Evolutionary conservation across 2,329 filamentous ascomycete species (phyloP).

Genomic region (Bipolaris oryzae): DNA sequence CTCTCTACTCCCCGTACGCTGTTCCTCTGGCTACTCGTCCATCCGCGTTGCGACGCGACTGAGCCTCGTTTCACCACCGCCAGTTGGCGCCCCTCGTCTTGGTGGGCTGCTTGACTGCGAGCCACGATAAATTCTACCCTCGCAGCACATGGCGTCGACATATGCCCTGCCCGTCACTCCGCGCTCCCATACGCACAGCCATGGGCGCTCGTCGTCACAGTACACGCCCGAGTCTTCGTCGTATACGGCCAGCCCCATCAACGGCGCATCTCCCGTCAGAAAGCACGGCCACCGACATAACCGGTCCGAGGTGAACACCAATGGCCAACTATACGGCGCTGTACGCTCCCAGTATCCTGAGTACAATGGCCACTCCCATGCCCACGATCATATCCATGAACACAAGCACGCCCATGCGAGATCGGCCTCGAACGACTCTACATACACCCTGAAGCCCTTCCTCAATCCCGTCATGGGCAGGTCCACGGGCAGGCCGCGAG

Average conservation of each 20-base stretch:
- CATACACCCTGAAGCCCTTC: constrained; percentile 39
- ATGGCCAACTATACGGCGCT: constrained; percentile 41
- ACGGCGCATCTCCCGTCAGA: constrained; percentile 32
- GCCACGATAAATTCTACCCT: constrained; percentile 11
- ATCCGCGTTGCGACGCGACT: constrained; percentile 1
- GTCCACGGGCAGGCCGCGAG: constrained; percentile 48
- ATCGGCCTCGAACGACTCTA: constrained; percentile 37
- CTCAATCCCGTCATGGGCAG: constrained; percentile 25
- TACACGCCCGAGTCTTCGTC: constrained; percentile 35
- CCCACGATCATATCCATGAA: constrained; percentile 29
- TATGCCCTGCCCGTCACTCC: constrained; percentile 51
- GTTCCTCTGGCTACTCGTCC: constrained; percentile 6
- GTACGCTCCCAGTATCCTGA: constrained; percentile 38
- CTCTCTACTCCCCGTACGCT: constrained; percentile 14
- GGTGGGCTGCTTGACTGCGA: constrained; percentile 10
- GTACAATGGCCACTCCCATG: constrained; percentile 16
- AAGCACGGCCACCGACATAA: constrained; percentile 37
- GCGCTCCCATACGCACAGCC: constrained; percentile 39
- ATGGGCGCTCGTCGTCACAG: constrained; percentile 50
- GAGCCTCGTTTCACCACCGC: constrained; percentile 1
- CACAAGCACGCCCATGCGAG: constrained; percentile 29
- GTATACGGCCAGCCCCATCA: constrained; percentile 25
- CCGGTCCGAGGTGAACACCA: constrained; percentile 44
- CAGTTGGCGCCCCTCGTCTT: constrained; percentile 8
- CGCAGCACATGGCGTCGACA: constrained; percentile 51